phyloP scores from a whole-genome alignment of 257 asterid genomes.

The Hygrophila difformis region DNA sequence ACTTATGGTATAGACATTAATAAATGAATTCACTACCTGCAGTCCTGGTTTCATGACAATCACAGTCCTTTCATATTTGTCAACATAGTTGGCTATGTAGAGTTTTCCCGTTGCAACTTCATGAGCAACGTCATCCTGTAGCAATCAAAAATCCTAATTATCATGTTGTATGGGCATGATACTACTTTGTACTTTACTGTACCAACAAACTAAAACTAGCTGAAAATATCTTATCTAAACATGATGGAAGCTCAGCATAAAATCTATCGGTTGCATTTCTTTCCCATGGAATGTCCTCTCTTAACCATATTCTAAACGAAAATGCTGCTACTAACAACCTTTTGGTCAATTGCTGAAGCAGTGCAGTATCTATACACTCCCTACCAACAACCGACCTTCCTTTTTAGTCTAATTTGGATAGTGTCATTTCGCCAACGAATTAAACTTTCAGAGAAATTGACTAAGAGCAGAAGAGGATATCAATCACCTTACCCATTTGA shows the following conservation, averaged over 20 bases:
- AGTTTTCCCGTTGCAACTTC: constrained; percentile 52
- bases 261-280: neutral
- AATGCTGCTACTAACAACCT: neutral
- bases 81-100: constrained; percentile 44
- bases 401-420: no score
- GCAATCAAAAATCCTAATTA: neutral
- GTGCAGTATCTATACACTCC: neutral
- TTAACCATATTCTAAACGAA: neutral
- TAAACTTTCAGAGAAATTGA: neutral
- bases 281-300: neutral
- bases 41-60: constrained; percentile 55
- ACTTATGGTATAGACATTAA: neutral
- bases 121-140: constrained; percentile 46
- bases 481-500: constrained; percentile 42
- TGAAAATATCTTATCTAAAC: neutral
- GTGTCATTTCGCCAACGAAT: no score
- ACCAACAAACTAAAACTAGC: no score
- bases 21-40: constrained; percentile 29
- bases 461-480: neutral
- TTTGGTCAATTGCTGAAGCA: neutral
- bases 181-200: neutral
- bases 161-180: neutral
- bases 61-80: constrained; percentile 49
- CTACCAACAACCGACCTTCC: neutral
- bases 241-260: neutral